Base-by-base conservation (phyloP, 768 basidiomycete genomes). In the Tephrocybe sp. region DNA sequence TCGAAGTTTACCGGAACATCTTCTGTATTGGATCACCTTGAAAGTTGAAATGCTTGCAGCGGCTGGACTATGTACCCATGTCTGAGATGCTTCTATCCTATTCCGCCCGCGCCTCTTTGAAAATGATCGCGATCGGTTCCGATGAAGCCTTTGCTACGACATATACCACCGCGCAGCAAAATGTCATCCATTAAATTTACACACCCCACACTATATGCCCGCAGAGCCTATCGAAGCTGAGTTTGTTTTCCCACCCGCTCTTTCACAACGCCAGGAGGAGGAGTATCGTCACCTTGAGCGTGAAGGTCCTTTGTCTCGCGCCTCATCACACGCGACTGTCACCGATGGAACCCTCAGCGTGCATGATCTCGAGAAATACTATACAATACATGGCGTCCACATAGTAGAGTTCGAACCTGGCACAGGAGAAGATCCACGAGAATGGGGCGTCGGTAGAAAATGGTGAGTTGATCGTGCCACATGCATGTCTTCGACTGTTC, bases 201-300 rank as follows among this genome's bases (percentile, higher is more conserved):
- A 11, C 43, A n/a, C 33, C 41, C 50, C 25, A 5, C 42, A 36
- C n/a, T 41, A 21, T 26, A 54, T 54, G 48, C 53, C 53, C 18
- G 24, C 48, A 36, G 53, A 54, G 34, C 53, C 53, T 38, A 43
- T 54, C 4, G 53, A 54, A 54, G 53, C 48, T 26, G 53, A 54
- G 24, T 25, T 54, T 5, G 21, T 21, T 37, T 54, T 28, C 26
- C 53, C 53, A 17, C 53, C 53, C 33, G 48, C 42, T 44, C 53
- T 54, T 32, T 48, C 53, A 18, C 47, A 44, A 18, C 33, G 8
- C n/a, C 53, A 54, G 14, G 52, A 54, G 30, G 53, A 54, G 32
- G 48, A 54, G 25, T 54, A 18, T 7, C 41, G 53, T 17, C 33
- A 49, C 20, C 53, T 54, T 3, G 53, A 50, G 30, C 53, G 48